Conservation (phyloP, 768 basidiomycete species). For the Russula emetica region DNA sequence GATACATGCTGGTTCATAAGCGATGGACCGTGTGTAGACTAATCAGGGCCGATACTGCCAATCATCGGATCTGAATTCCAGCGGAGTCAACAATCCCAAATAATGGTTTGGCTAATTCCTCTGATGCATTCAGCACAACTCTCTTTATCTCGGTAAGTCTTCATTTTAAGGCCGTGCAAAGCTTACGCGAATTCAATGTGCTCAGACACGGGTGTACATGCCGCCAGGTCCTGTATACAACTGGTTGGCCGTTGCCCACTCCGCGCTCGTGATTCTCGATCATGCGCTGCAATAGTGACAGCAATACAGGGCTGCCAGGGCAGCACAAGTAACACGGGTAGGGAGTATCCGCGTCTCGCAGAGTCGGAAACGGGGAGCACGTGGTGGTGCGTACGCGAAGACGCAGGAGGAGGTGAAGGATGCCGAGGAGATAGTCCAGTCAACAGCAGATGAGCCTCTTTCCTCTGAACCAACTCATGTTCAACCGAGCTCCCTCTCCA, state of each 20-base stretch:
- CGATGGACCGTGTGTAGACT: too few species aligned
- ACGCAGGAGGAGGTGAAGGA: neutral
- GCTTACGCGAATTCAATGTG: neutral
- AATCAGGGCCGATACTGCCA: too few species aligned
- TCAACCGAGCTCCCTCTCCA: constrained; percentile 15
- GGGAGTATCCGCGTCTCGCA: constrained; percentile 15
- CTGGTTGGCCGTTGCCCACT: constrained; percentile 64
- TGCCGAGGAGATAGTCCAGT: neutral
- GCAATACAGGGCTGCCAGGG: too few species aligned
- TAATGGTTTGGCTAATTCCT: too few species aligned
- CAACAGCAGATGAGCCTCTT: neutral
- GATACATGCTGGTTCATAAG: too few species aligned
- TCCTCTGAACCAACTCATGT: neutral
- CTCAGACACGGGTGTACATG: constrained; percentile 38
- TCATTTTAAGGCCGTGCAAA: too few species aligned
- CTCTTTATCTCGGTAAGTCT: too few species aligned
- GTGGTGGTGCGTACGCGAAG: neutral
- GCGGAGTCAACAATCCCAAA: too few species aligned
- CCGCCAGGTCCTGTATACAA: constrained; percentile 66
- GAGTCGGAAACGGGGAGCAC: neutral
- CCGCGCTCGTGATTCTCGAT: constrained; percentile 54
- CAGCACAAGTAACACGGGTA: constrained; percentile 39
- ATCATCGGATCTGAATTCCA: too few species aligned
- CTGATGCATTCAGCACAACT: too few species aligned
- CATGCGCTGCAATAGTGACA: constrained; percentile 63